Evolutionary conservation across 2,329 filamentous ascomycete species (phyloP).

Genomic region (Orbilia oligospora): DNA sequence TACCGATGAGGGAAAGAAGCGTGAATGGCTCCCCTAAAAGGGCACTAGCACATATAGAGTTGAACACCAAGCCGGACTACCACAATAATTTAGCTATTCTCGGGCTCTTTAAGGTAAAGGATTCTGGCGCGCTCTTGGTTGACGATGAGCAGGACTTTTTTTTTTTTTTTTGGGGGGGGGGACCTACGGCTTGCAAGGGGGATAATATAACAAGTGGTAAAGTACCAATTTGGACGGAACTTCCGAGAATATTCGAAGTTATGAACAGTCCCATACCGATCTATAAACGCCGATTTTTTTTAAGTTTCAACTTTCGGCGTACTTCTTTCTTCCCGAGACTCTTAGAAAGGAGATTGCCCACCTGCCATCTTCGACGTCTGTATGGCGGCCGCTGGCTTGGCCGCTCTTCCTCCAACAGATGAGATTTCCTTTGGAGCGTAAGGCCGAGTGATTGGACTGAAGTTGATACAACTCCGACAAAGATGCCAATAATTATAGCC

Average conservation of each 20-base stretch:
- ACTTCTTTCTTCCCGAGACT: background rate
- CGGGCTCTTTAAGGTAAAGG: background rate
- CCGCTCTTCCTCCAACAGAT: conserved; percentile 97
- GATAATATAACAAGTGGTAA: conserved; percentile 93
- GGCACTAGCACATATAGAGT: conserved; percentile 95
- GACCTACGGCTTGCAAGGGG: conserved; percentile 82
- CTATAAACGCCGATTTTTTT: conserved; percentile 62
- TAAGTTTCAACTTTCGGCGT: background rate
- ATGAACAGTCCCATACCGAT: conserved; percentile 98
- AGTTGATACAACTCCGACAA: conserved; percentile 93
- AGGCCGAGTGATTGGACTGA: conserved; percentile 95
- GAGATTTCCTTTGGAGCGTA: conserved; percentile 96
- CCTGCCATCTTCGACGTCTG: conserved; percentile 91
- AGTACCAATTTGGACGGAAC: conserved; percentile 97
- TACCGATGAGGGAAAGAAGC: conserved; percentile 90
- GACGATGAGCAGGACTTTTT: background rate
- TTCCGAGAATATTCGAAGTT: conserved; percentile 91
- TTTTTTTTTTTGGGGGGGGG: conserved; percentile 55
- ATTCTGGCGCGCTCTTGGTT: background rate
- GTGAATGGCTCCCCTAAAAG: conserved; percentile 96
- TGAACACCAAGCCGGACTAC: conserved; percentile 92
- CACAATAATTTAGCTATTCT: conserved; percentile 56
- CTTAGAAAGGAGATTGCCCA: conserved; percentile 64
- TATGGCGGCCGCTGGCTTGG: conserved; percentile 85
- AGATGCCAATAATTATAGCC: conserved; percentile 87